These are phyloP conservation scores for Amyloporia xantha DNA, from an alignment of 768 basidiomycete genomes.

Conservation along the genomic window DNA sequence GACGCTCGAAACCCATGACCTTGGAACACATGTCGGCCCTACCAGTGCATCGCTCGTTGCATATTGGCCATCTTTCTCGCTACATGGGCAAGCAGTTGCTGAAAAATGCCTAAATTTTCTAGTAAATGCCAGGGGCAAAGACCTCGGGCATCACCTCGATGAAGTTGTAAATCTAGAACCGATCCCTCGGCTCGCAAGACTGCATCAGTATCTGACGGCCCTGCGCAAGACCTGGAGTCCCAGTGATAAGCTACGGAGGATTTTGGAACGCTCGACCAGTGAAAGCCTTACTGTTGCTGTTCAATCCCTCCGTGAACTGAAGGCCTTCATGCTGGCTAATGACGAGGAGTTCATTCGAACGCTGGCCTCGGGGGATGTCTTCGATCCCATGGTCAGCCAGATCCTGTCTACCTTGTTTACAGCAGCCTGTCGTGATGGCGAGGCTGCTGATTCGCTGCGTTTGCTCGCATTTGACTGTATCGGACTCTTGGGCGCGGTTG, in stretches of 20 bases:
- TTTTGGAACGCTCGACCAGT: constrained; percentile 65
- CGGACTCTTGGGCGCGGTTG: constrained; percentile 86
- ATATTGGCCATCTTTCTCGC: constrained; percentile 63
- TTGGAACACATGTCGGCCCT: constrained; percentile 79
- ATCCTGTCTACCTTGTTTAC: constrained; percentile 61
- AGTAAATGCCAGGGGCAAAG: constrained; percentile 52
- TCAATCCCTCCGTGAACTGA: constrained; percentile 73
- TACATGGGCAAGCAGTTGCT: constrained; percentile 45
- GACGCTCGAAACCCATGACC: constrained; percentile 57
- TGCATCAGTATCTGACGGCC: constrained; percentile 36
- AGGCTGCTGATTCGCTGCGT: constrained; percentile 60
- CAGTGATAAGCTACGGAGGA: constrained; percentile 48
- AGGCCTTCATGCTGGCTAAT: constrained; percentile 47
- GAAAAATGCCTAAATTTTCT: constrained; percentile 60
- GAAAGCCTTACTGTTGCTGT: constrained; percentile 76
- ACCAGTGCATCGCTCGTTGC: constrained; percentile 82
- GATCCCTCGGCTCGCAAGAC: constrained; percentile 55
- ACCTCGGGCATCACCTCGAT: constrained; percentile 51
- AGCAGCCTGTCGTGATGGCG: constrained; percentile 73
- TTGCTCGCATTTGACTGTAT: constrained; percentile 83
- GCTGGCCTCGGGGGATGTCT: constrained; percentile 78
- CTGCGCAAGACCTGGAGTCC: constrained; percentile 47
- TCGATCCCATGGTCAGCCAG: constrained; percentile 68
- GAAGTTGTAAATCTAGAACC: constrained; percentile 76
- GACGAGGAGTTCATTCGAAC: constrained; percentile 47